Evolutionary conservation across 306 rosid species (phyloP), one percentile per base, ranked within the genome.

Genomic region (Cicer bijugum): DNA sequence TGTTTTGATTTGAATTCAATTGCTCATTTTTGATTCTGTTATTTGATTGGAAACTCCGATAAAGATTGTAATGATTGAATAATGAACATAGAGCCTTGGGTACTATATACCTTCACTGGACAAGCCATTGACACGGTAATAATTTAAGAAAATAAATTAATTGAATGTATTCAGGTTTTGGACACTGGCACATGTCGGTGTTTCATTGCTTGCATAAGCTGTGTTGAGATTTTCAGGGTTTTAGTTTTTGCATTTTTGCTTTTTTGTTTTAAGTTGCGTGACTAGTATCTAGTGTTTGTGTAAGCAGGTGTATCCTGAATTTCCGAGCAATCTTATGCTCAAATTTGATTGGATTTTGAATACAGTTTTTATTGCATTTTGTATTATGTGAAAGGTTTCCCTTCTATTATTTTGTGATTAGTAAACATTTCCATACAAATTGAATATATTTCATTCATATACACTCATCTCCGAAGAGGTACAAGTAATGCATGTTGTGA

Each of bases 401-500:
- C n/a, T 16, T 15, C 3, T 57, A 6, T 44, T 0, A 1, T 69
- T 67, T 59, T 71, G 16, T 59, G 23, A 33, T 71, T 44, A 14
- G 19, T 10, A 11, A 40, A 19, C 47, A 17, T 56, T 63, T 77
- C 12, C 9, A 7, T 39, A 16, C 33, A 75, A 62, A 68, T 71
- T 67, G 11, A 44, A 44, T 65, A 57, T 40, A 2, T 69, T 33
- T 63, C 67, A 42, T 64, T 64, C 39, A 64, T 39, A 67, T 76
- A 43, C 7, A 15, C 38, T 73, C 6, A 14, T 57, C 38, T 48
- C 64, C 37, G 60, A 11, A 52, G 71, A 67, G 7, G 9, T 62
- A 12, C 40, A 55, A 61, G 15, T 85, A 72, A 82, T 53, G 61
- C 44, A 19, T 68, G 72, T 17, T 71, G 64, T 6, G 66, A 23